These are phyloP conservation scores for Phytophthora pluvialis DNA, from an alignment of 352 stramenopile species.

Conservation along the genomic window DNA sequence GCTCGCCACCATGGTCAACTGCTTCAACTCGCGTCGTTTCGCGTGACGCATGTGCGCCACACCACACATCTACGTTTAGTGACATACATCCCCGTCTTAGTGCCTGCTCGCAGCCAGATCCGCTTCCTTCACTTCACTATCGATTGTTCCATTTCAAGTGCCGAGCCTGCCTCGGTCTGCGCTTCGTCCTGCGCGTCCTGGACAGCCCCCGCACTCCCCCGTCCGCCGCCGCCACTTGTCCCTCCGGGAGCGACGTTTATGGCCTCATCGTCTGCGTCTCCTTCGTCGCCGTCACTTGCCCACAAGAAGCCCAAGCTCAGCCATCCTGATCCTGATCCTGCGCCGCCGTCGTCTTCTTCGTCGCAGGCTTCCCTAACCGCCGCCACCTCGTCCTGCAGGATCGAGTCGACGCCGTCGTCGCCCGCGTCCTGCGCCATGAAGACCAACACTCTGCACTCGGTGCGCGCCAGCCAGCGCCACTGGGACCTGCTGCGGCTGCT, in stretches of 20 bases:
- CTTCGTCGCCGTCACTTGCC: constrained; percentile 39
- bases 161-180: not conserved
- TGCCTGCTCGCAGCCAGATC: not conserved
- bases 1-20: constrained; percentile 6
- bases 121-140: constrained; percentile 13
- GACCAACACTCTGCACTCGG: constrained; percentile 28
- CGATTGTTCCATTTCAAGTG: constrained; percentile 27
- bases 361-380: constrained; percentile 11
- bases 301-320: constrained; percentile 58
- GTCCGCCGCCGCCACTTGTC: not conserved
- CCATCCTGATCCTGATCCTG: constrained; percentile 15
- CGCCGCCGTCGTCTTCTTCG: constrained; percentile 10
- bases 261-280: constrained; percentile 37
- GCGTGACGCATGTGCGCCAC: not conserved
- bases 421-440: constrained; percentile 12
- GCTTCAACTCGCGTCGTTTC: constrained; percentile 27
- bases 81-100: not conserved
- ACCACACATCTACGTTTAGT: not conserved
- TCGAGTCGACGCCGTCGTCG: constrained; percentile 17
- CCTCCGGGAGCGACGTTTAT: constrained; percentile 40
- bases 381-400: constrained; percentile 29
- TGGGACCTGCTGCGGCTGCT: constrained; percentile 80
- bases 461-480: constrained; percentile 54
- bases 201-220: not conserved
- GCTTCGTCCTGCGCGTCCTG: too few relatives aligned